phyloP scores from a whole-genome alignment of 176 grass and related monocot species.

The Pharus latifolius region DNA sequence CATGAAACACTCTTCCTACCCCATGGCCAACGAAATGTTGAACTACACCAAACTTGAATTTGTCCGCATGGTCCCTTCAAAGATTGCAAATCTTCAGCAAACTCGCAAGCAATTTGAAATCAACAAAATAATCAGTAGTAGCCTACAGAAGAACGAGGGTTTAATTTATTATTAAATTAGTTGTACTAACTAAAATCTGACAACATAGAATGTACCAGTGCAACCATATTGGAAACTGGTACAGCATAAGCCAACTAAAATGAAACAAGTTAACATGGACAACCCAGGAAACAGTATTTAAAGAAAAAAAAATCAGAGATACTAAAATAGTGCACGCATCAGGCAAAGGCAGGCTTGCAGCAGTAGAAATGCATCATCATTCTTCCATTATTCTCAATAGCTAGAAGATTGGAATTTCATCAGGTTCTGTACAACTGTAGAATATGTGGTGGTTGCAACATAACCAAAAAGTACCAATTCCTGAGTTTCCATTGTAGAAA shows the following conservation, averaged over 20 bases:
- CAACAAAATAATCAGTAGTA: not conserved
- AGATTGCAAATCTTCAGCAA: conserved; percentile 14
- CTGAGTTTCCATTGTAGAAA: not conserved
- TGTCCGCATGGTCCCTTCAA: conserved; percentile 74
- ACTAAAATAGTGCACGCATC: not conserved
- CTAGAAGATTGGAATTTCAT: not conserved
- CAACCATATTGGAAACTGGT: not conserved
- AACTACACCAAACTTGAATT: conserved; percentile 76
- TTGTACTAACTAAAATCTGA: not conserved
- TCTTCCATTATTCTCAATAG: not conserved
- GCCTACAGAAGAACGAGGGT: not conserved
- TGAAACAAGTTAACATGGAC: not conserved
- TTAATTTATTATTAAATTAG: not conserved
- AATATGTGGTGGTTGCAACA: not conserved
- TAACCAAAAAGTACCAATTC: not conserved
- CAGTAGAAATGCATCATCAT: not conserved
- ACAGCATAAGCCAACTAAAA: not conserved
- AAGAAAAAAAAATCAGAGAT: not conserved
- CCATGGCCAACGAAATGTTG: conserved; percentile 83
- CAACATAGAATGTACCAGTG: not conserved
- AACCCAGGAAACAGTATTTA: not conserved
- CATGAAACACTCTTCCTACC: conserved; percentile 85
- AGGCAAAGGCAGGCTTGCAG: not conserved
- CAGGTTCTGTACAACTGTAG: too few species aligned
- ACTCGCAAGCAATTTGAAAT: not conserved